phyloP scores from a whole-genome alignment of 306 rosid genomes.

The Sesbania bispinosa region DNA sequence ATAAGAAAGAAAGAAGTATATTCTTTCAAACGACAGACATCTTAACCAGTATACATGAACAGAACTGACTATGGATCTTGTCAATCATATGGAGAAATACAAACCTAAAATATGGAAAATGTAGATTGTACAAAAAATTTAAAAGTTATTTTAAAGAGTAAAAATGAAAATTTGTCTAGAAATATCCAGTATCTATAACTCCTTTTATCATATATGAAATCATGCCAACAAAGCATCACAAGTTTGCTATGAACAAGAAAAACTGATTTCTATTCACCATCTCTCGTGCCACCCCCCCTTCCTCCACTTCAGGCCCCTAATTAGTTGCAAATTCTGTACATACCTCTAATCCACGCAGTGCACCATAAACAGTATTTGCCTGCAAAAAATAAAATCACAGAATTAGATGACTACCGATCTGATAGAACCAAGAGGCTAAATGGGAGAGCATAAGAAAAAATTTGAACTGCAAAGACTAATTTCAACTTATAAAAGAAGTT shows the following conservation, averaged over 20 bases:
- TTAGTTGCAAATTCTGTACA: background rate
- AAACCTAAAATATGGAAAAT: background rate
- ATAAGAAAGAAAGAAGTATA: constrained; percentile 7
- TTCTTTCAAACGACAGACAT: constrained; percentile 6
- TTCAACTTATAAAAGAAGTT: too few species aligned
- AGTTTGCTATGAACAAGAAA: constrained; percentile 16
- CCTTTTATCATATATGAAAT: background rate
- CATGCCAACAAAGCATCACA: background rate
- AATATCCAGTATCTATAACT: background rate
- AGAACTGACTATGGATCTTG: background rate
- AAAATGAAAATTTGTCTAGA: background rate
- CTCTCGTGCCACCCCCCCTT: background rate
- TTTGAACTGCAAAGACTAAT: too few species aligned
- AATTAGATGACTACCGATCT: background rate
- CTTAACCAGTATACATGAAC: background rate
- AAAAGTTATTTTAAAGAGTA: background rate
- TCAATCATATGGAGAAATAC: background rate
- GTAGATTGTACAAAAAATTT: background rate
- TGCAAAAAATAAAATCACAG: constrained; percentile 22
- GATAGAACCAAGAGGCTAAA: too few species aligned
- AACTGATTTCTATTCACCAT: background rate
- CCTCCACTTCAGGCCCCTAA: background rate
- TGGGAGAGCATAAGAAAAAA: too few species aligned
- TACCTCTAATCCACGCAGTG: constrained; percentile 53
- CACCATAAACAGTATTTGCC: constrained; percentile 51